Base-by-base conservation (phyloP, 768 basidiomycete genomes). In the Leccinum incarnatum region DNA sequence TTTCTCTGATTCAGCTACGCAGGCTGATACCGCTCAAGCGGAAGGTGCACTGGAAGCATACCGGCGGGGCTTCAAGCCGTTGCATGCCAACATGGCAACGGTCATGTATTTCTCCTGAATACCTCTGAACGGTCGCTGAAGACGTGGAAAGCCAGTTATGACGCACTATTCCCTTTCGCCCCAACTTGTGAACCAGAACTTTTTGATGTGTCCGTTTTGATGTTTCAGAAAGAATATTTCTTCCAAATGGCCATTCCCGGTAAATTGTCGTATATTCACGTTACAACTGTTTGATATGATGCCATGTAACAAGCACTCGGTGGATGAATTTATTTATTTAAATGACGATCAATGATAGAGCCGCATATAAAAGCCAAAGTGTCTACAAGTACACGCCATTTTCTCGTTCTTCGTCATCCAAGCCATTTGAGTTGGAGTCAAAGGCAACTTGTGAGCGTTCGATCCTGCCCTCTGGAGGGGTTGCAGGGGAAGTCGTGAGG, bases 21-120 rank as follows among this genome's bases (percentile, higher is more conserved):
- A 81, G 29, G 66, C 64, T 17, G 79, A 80, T 60, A 74, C 77
- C 1, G 70, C 69, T 1, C 74, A 76, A 55, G 77, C 74, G 0
- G 78, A 79, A 23, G 68, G 72, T 4, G 70, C 76, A 17, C 73
- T 84, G 4, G 80, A 82, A 46, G 75, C 75, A 1, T 88, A 76
- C 77, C 77, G 75, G 60, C 72, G 75, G 6, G 76, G 72, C 3
- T 91, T 87, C 76, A 83, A 76, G 68, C 83, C 82, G 0, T 70
- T 88, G 12, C 79, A 90, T 64, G 55, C 62, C 2, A 79, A 76
- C 36, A 83, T 83, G 75, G 70, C 76, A 1, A 70, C 69, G 1
- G 60, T 79, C 46, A 88, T 88, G 86, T 87, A 86, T 60, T 87
- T 86, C 61, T 84, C 83, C 36, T 73, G 36, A 75, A 47, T 10